phyloP scores from a whole-genome alignment of 2,329 filamentous ascomycete genomes.

The Paecilomyces dactylethromorphus region DNA sequence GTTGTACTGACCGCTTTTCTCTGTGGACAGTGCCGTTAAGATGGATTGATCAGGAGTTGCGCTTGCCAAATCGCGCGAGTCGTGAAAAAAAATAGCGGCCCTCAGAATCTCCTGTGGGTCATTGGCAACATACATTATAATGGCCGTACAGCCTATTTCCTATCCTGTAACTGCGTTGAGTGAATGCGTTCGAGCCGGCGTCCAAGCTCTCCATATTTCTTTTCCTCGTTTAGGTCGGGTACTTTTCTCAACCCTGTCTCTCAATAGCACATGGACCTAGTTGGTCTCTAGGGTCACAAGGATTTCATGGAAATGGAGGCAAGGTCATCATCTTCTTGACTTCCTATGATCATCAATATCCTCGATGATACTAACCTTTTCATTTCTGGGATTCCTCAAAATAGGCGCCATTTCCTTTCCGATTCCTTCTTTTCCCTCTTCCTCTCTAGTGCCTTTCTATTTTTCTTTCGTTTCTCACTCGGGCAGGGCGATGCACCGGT shows the following conservation, averaged over 20 bases:
- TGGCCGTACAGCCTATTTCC: background rate
- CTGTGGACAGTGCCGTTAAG: conserved; percentile 5
- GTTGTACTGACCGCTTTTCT: background rate
- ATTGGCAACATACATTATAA: background rate
- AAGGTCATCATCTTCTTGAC: background rate
- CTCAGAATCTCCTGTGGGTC: background rate
- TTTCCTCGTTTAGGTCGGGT: background rate
- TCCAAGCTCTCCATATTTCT: background rate
- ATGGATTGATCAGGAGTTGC: conserved; percentile 5
- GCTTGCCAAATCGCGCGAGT: background rate
- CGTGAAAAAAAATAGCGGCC: background rate
- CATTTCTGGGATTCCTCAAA: background rate
- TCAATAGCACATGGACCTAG: background rate
- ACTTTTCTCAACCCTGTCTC: background rate
- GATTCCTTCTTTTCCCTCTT: background rate
- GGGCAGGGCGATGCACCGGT: background rate
- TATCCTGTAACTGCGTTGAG: background rate
- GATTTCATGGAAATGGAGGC: background rate
- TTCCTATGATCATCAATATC: background rate
- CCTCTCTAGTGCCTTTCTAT: background rate
- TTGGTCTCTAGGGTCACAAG: background rate
- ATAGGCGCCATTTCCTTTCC: background rate
- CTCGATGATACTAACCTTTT: background rate
- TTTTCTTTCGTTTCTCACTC: background rate
- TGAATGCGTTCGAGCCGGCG: background rate